These are phyloP conservation scores for Gracilaria domingensis DNA, from an alignment of 23 red algal genomes.

Conservation along the genomic window DNA sequence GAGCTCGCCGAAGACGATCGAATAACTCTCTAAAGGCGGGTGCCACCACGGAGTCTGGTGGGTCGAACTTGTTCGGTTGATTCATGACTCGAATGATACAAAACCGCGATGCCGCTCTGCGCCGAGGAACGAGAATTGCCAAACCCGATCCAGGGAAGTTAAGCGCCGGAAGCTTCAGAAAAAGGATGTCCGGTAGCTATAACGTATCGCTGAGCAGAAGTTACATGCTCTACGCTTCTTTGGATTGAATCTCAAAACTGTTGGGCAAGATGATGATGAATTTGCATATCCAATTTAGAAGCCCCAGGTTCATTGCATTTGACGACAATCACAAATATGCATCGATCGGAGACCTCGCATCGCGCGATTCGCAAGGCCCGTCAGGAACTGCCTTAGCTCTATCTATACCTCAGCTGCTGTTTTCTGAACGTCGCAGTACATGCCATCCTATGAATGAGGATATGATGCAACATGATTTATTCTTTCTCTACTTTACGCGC, in stretches of 20 bases:
- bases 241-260: background rate
- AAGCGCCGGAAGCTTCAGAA: background rate
- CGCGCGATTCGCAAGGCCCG: background rate
- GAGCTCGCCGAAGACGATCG: conserved; percentile 47
- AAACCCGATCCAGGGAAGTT: background rate
- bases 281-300: conserved; percentile 23
- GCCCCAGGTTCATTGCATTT: background rate
- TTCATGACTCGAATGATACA: background rate
- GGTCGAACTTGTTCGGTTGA: conserved; percentile 56
- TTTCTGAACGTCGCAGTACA: too few species aligned
- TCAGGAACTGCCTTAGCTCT: background rate
- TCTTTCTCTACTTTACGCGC: too few species aligned
- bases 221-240: background rate
- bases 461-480: too few species aligned
- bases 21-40: conserved; percentile 59
- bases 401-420: background rate
- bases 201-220: background rate
- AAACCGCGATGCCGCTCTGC: background rate
- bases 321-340: background rate
- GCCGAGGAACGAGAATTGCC: background rate
- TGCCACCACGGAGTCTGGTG: conserved; percentile 58
- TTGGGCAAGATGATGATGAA: background rate
- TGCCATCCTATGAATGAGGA: too few species aligned
- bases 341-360: background rate
- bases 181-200: background rate